Evolutionary conservation across 2,329 filamentous ascomycete genomes (phyloP), one percentile per base, ranked within the genome.

Genomic region (Hymenoscyphus albidus): DNA sequence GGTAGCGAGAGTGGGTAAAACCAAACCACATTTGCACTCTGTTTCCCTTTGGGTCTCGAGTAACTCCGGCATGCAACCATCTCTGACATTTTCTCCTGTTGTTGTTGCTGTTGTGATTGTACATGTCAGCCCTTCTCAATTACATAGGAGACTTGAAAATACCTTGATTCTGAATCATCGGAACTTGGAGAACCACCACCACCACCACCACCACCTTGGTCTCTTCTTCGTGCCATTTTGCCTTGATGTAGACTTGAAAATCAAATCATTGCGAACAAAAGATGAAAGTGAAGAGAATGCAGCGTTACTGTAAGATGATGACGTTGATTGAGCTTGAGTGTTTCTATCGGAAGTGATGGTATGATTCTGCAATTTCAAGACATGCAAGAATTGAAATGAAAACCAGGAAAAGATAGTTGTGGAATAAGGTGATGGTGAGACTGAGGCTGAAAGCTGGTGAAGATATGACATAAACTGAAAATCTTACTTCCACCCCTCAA

Each of bases 31-130:
- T 63, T 31, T 70, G 62, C 1, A 57, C 39, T 12, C 40, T 42
- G 5, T 31, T 31, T 4, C 57, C 59, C 7, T 61, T 44, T 1
- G 39, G 31, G 51, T 65, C 58, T 4, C 32, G 38, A n/a, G 61
- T 57, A 2, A 67, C 35, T 7, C 68, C 68, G 18, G 65, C 67
- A 58, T 68, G 64, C 3, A 70, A 56, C 58, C 44, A 61, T 18
- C 35, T 64, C 38, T 51, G 18, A 9, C 44, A 51, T 51, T 51
- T 51, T 12, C 44, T 51, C 22, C 44, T 51, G n/a, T 18, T n/a
- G 4, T 16, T 35, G 35, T 35, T 7, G 9, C 35, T 35, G 35
- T 10, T 35, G 9, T 35, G 35, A 35, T 35, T 35, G 35, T 7
- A 51, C 1, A 10, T 48, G 7, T 51, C 22, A 51, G 44, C n/a